phyloP scores from a whole-genome alignment of 768 basidiomycete species.

The Auriculariales sp. region DNA sequence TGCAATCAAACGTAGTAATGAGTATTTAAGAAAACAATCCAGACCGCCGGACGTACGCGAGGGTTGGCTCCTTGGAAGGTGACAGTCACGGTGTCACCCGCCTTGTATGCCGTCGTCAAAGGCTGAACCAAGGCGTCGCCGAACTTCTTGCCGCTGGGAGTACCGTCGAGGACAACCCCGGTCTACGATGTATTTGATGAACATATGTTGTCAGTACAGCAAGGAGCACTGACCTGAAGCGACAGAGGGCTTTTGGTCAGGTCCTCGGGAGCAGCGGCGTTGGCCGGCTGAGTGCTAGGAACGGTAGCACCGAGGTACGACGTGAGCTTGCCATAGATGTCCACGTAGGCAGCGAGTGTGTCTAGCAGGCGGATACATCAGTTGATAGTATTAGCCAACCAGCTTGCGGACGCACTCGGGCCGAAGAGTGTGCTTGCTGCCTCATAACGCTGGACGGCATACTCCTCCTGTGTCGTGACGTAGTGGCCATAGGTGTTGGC shows the following conservation, averaged over 20 bases:
- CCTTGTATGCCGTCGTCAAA: conserved; percentile 29
- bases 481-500: conserved; percentile 72
- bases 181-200: conserved; percentile 21
- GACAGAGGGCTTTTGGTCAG: conserved; percentile 55
- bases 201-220: background rate
- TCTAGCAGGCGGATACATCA: too few species aligned
- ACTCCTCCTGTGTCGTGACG: conserved; percentile 59
- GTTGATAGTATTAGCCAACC: too few species aligned
- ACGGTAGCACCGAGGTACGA: conserved; percentile 40
- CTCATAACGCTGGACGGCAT: conserved; percentile 62
- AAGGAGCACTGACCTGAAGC: conserved; percentile 33
- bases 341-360: conserved; percentile 68
- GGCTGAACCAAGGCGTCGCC: conserved; percentile 42
- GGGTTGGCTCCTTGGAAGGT: conserved; percentile 69
- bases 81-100: conserved; percentile 43
- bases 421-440: conserved; percentile 72
- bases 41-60: conserved; percentile 28
- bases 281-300: conserved; percentile 26
- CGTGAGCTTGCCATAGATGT: conserved; percentile 56
- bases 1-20: conserved; percentile 15
- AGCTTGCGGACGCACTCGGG: conserved; percentile 47
- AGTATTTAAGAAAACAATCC: background rate
- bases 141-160: conserved; percentile 42
- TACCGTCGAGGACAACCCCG: conserved; percentile 45
- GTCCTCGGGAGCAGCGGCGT: conserved; percentile 50